Percentiles rank a stretch among this genome's conserved stretches.
Evolutionary conservation across 306 rosid species (phyloP).

Genomic region (Lathyrus sativus): DNA sequence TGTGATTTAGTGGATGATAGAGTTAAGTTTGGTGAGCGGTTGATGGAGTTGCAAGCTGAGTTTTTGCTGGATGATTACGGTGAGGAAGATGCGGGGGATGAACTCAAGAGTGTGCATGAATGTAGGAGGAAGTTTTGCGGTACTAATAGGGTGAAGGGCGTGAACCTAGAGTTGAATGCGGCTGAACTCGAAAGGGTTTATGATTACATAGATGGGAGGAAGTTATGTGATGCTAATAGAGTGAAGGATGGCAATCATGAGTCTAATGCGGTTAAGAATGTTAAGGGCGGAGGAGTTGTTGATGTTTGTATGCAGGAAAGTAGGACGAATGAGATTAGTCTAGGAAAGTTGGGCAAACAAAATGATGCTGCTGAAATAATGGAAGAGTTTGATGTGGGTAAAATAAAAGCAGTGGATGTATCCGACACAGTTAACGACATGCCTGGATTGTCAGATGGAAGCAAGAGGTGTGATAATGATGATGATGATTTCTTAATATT

Average conservation of each 20-base stretch:
- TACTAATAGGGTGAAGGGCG: slow-evolving; percentile 36
- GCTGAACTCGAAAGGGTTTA: not conserved
- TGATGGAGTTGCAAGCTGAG: slow-evolving; percentile 56
- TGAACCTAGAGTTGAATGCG: slow-evolving; percentile 13
- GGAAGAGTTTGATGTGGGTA: slow-evolving; percentile 17
- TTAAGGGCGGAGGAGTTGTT: slow-evolving; percentile 20
- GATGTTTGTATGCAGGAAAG: slow-evolving; percentile 35
- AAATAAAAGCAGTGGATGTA: slow-evolving; percentile 24
- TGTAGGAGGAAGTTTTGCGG: slow-evolving; percentile 38
- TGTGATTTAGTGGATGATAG: slow-evolving; percentile 49
- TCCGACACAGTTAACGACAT: slow-evolving; percentile 30
- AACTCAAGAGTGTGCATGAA: slow-evolving; percentile 23
- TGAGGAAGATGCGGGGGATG: slow-evolving; percentile 40
- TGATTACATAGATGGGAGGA: slow-evolving; percentile 30
- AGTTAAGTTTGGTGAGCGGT: slow-evolving; percentile 40
- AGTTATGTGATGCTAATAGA: slow-evolving; percentile 36
- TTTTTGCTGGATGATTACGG: slow-evolving; percentile 9
- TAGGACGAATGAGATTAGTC: slow-evolving; percentile 1
- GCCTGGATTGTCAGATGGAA: slow-evolving; percentile 38
- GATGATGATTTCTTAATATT: slow-evolving; percentile 40
- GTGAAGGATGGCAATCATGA: slow-evolving; percentile 21
- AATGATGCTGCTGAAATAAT: slow-evolving; percentile 16
- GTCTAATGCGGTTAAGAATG: slow-evolving; percentile 32
- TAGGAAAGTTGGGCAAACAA: slow-evolving; percentile 8
- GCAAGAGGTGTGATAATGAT: slow-evolving; percentile 31